These are phyloP conservation scores for Globisporangium carolinianum DNA, from an alignment of 352 stramenopile genomes.

Conservation along the genomic window DNA sequence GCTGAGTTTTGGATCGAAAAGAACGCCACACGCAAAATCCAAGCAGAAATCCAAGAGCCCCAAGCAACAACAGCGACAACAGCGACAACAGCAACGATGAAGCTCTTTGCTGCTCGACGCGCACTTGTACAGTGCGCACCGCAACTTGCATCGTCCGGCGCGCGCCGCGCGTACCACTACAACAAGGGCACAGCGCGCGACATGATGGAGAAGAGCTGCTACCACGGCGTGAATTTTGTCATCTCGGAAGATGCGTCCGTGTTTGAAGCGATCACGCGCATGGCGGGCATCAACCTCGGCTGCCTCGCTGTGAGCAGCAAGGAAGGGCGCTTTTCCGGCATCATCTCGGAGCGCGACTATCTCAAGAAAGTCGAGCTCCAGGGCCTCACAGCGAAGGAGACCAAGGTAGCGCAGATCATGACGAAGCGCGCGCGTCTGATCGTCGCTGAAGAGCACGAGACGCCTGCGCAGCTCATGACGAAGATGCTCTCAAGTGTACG, in stretches of 20 bases:
- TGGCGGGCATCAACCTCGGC: conserved; percentile 92
- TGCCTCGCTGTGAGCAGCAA: conserved; percentile 87
- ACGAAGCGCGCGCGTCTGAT: conserved; percentile 90
- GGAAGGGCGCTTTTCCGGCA: conserved; percentile 84
- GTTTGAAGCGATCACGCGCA: conserved; percentile 93
- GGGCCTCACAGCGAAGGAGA: conserved; percentile 80
- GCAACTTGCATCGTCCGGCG: neutral
- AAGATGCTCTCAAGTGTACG: conserved; percentile 93
- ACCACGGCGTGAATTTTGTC: conserved; percentile 93
- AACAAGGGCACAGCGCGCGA: conserved; percentile 82
- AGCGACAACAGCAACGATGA: neutral
- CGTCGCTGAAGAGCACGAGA: conserved; percentile 80
- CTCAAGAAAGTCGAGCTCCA: conserved; percentile 94
- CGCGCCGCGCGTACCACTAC: conserved; percentile 43
- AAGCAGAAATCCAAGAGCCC: too few species aligned
- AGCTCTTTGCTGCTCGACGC: neutral
- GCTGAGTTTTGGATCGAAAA: too few species aligned
- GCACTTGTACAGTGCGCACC: neutral
- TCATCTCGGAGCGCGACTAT: conserved; percentile 94
- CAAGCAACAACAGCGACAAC: too few species aligned
- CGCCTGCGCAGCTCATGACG: conserved; percentile 88
- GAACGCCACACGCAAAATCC: too few species aligned
- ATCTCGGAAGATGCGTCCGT: conserved; percentile 91
- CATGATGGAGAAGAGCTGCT: conserved; percentile 91
- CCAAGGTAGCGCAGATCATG: conserved; percentile 91